Evolutionary conservation across 805 yeast genomes (phyloP).

Genomic region (Crinitomyces ghanaensis): DNA sequence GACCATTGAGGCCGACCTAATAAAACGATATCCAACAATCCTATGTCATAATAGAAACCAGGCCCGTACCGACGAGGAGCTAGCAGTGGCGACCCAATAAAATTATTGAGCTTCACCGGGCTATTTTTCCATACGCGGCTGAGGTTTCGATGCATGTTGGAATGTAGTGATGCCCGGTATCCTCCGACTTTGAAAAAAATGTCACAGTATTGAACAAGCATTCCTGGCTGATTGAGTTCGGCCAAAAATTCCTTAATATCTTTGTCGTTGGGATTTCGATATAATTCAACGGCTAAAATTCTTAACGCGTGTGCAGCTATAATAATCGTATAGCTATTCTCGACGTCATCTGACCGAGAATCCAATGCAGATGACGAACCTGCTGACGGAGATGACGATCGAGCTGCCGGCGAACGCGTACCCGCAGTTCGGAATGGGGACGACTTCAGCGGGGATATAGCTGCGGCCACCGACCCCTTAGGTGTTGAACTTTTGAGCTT

Average conservation of each 20-base stretch:
- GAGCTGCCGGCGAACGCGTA: too few species aligned
- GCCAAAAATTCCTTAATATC: slow-evolving; percentile 11
- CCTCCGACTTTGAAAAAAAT: slow-evolving; percentile 35
- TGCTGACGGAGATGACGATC: too few species aligned
- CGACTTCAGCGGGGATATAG: background rate
- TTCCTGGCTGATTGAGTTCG: slow-evolving; percentile 18
- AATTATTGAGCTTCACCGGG: slow-evolving; percentile 34
- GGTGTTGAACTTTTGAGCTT: slow-evolving; percentile 1
- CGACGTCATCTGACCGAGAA: background rate
- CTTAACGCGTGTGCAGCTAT: slow-evolving; percentile 61
- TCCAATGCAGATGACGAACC: background rate
- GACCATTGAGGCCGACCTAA: slow-evolving; percentile 35
- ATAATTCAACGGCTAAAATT: slow-evolving; percentile 60
- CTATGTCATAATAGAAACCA: slow-evolving; percentile 45
- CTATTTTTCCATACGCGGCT: slow-evolving; percentile 36
- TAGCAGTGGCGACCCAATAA: slow-evolving; percentile 24
- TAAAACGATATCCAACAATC: slow-evolving; percentile 52
- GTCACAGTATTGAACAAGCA: slow-evolving; percentile 15
- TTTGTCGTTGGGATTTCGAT: slow-evolving; percentile 37
- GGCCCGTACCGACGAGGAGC: slow-evolving; percentile 31
- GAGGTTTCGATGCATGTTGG: slow-evolving; percentile 36
- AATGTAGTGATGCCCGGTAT: slow-evolving; percentile 37
- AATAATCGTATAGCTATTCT: slow-evolving; percentile 3
- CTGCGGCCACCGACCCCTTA: background rate
- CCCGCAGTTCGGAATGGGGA: too few species aligned